Conservation (phyloP, 768 basidiomycete genomes). For the Glaciozyma martinii region DNA sequence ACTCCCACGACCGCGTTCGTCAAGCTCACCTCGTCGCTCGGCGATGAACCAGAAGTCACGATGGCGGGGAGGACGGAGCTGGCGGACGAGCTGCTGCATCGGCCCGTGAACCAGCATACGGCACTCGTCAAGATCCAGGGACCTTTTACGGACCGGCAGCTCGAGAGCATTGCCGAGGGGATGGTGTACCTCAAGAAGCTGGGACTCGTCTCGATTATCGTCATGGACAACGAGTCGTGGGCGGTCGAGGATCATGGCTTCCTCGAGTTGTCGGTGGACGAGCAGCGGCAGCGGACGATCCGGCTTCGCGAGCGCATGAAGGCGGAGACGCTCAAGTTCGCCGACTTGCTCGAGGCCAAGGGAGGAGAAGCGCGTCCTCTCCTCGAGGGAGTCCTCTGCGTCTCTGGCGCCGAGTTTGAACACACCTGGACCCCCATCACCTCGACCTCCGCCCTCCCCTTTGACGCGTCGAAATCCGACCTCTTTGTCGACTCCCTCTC, state of each 20-base stretch:
- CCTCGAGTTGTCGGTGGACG: conserved; percentile 52
- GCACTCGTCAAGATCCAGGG: conserved; percentile 95
- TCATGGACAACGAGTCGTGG: conserved; percentile 79
- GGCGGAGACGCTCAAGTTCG: conserved; percentile 78
- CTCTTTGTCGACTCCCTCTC: conserved; percentile 69
- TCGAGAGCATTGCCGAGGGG: conserved; percentile 86
- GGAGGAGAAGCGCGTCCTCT: conserved; percentile 82
- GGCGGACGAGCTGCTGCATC: conserved; percentile 15
- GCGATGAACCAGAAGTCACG: conserved; percentile 49
- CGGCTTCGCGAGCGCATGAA: conserved; percentile 38
- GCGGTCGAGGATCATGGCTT: conserved; percentile 46
- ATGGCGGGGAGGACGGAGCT: conserved; percentile 7
- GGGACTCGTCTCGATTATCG: conserved; percentile 88
- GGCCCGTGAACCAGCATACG: conserved; percentile 74
- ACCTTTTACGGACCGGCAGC: conserved; percentile 83
- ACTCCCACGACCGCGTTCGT: conserved; percentile 36
- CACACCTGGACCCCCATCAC: conserved; percentile 25
- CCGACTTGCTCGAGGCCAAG: conserved; percentile 68
- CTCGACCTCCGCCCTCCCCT: conserved; percentile 54
- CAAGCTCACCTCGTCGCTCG: conserved; percentile 50
- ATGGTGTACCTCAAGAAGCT: conserved; percentile 93
- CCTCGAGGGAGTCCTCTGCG: conserved; percentile 69
- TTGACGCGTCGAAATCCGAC: conserved; percentile 39
- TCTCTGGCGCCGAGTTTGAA: conserved; percentile 29
- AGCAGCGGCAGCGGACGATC: conserved; percentile 33